Percentiles rank a stretch among this genome's conserved stretches.
Conservation (phyloP, 2,329 filamentous ascomycete species). For the Celoporthe dispersa region DNA sequence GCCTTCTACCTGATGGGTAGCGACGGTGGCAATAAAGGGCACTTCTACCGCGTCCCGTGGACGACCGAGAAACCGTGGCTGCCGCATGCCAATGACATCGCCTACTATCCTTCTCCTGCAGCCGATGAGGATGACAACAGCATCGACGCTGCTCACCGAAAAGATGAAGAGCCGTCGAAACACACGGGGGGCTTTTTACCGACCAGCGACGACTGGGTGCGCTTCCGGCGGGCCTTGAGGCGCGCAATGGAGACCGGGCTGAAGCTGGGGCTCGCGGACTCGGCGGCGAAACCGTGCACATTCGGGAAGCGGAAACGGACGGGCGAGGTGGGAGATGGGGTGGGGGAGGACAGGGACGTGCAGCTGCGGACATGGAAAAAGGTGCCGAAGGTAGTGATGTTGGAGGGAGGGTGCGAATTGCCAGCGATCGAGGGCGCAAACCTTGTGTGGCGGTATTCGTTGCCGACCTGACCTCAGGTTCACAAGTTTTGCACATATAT, state of each 20-base stretch:
- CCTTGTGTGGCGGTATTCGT: conserved; percentile 38
- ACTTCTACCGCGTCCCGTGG: conserved; percentile 23
- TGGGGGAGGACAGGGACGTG: background rate
- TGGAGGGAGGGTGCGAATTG: conserved; percentile 3
- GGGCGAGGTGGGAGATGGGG: background rate
- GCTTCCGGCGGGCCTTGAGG: conserved; percentile 42
- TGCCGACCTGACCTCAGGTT: conserved; percentile 7
- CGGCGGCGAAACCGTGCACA: background rate
- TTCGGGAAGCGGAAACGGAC: conserved; percentile 18
- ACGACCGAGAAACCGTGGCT: conserved; percentile 40
- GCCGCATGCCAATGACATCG: conserved; percentile 47
- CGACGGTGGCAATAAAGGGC: background rate
- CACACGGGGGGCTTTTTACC: conserved; percentile 31
- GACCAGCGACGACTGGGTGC: conserved; percentile 46
- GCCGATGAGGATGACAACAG: conserved; percentile 38
- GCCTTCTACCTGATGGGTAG: conserved; percentile 3
- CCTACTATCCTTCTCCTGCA: conserved; percentile 42
- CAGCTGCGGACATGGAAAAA: background rate
- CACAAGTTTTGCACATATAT: background rate
- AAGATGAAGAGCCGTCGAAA: conserved; percentile 6
- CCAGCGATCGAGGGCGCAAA: conserved; percentile 37
- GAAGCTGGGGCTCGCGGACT: conserved; percentile 31
- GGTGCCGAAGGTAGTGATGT: conserved; percentile 20
- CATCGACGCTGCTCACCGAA: conserved; percentile 30
- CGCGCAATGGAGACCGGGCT: conserved; percentile 38